Conservation (phyloP, 306 rosid species). For the Clitoria ternatea region DNA sequence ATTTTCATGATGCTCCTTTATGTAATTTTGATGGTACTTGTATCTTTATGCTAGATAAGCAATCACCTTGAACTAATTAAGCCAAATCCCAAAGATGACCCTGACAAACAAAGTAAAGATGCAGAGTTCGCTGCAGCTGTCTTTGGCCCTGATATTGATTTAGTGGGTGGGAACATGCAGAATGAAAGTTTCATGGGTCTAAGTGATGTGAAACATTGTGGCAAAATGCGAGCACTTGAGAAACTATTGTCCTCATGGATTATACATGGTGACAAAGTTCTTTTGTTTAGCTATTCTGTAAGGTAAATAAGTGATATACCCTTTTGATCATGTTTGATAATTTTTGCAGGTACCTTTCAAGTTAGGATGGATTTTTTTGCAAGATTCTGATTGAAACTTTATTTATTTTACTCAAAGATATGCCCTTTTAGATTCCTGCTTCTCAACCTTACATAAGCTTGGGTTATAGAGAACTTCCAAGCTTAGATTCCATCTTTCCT, state of each 20-base stretch:
- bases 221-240: slow-evolving; percentile 91
- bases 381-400: neutral
- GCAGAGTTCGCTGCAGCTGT: slow-evolving; percentile 81
- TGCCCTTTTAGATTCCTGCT: slow-evolving; percentile 5
- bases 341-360: neutral
- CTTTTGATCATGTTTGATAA: slow-evolving; percentile 12
- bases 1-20: slow-evolving; percentile 1
- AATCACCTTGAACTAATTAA: slow-evolving; percentile 92
- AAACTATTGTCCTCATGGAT: slow-evolving; percentile 72
- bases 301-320: slow-evolving; percentile 56
- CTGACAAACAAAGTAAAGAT: slow-evolving; percentile 77
- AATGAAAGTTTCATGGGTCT: slow-evolving; percentile 85
- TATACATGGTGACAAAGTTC: slow-evolving; percentile 83
- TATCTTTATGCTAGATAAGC: slow-evolving; percentile 59
- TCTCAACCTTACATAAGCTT: neutral
- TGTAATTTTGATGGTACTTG: slow-evolving; percentile 3
- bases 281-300: slow-evolving; percentile 91
- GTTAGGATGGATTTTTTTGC: slow-evolving; percentile 14
- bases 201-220: slow-evolving; percentile 86
- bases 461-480: neutral
- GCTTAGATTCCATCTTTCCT: no score
- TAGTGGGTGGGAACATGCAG: slow-evolving; percentile 79
- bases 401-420: neutral
- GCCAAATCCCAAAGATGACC: slow-evolving; percentile 83
- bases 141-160: slow-evolving; percentile 80